Evolutionary conservation across 345 rosid genomes (phyloP), one percentile per base, ranked within the genome.

Genomic region (Populus pruinosa): DNA sequence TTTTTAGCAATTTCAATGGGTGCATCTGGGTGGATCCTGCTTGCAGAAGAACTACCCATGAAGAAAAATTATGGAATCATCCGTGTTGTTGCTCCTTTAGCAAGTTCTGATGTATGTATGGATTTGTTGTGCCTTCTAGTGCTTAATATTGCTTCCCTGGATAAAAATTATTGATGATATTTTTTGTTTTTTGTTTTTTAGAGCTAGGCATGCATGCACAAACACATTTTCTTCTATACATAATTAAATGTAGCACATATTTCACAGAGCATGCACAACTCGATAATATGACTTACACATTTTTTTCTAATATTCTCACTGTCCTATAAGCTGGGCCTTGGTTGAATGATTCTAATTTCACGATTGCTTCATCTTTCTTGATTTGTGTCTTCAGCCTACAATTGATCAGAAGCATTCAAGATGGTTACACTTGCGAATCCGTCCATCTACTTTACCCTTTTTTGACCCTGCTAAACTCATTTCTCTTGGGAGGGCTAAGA

Each of bases 351-450:
- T 21, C 38, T 38, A 62, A n/a, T 67, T 2, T 68, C 8, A 55
- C 67, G 13, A 29, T 13, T 75, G 38, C 44, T 49, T n/a, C 65
- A 39, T 75, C 29, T 49, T n/a, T 27, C 77, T 59, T 68, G 70
- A 43, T 49, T 66, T 74, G 12, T 70, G 55, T 67, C 49, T 75
- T 76, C 87, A 96, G 99, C 99, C 97, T 17, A 85, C 79, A 76
- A 88, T 96, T 27, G 97, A 96, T 67, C 94, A 92, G 47, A 92
- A 89, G 84, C 95, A 93, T 80, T 53, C 89, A 18, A 89, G 76
- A 81, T 96, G 99, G 99, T 84, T 96, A 80, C 98, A 96, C 85
- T 78, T 96, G 82, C 85, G 94, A 76, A 89, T 96, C 80, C 94
- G 98, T 39, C 98, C 99, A 56, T 90, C 92, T 21, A 75, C 89